Evolutionary conservation across 2,329 filamentous ascomycete species (phyloP).

Genomic region (Chaetomium sp.): DNA sequence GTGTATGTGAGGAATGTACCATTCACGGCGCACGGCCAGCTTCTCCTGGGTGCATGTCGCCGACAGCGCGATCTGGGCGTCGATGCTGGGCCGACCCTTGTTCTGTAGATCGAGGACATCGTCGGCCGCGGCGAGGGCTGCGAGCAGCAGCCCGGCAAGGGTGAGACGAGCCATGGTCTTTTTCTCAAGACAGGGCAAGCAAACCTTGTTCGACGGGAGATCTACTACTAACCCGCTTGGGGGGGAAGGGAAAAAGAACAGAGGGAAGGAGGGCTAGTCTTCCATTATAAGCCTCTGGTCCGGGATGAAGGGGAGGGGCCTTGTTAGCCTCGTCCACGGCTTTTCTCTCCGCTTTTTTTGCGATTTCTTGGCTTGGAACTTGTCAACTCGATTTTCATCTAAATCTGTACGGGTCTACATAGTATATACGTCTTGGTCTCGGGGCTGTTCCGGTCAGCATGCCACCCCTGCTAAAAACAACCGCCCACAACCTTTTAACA

Average conservation of each 20-base stretch:
- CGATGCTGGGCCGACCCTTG: conserved; percentile 24
- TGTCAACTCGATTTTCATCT: background rate
- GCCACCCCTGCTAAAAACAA: too few relatives aligned
- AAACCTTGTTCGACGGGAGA: background rate
- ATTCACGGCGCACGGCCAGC: conserved; percentile 27
- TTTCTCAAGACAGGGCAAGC: background rate
- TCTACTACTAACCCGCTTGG: background rate
- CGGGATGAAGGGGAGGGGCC: too few relatives aligned
- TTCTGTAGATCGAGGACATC: conserved; percentile 27
- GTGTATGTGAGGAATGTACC: conserved; percentile 16
- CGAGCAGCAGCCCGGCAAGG: conserved; percentile 19
- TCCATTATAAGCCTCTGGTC: background rate
- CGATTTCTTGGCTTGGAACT: background rate
- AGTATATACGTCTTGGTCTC: too few relatives aligned
- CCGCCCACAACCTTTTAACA: too few relatives aligned
- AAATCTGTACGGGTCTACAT: too few relatives aligned
- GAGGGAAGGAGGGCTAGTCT: background rate
- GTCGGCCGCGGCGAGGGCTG: conserved; percentile 21
- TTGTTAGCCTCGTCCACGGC: background rate
- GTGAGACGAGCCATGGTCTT: conserved; percentile 22
- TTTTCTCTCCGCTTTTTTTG: background rate
- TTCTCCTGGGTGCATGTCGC: conserved; percentile 29
- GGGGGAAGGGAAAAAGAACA: too few relatives aligned
- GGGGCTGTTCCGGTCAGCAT: too few relatives aligned
- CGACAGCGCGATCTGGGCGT: conserved; percentile 27